Conservation (phyloP, 2,329 filamentous ascomycete genomes). For the Teratosphaeria viscida region DNA sequence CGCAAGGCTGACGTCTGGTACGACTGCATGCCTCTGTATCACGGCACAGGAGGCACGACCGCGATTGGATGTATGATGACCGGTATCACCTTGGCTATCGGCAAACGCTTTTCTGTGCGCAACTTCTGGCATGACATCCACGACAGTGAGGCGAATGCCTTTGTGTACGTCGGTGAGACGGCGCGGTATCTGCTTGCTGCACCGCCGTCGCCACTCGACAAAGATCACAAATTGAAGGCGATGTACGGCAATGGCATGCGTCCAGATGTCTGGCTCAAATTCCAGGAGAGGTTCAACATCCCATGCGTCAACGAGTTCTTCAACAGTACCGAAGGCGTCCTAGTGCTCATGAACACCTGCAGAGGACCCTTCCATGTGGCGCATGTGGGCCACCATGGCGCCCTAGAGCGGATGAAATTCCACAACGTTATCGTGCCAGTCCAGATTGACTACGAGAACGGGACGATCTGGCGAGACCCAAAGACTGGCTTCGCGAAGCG, state of each 20-base stretch:
- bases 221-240: conserved; percentile 45
- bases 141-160: conserved; percentile 56
- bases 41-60: conserved; percentile 59
- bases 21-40: conserved; percentile 67
- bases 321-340: conserved; percentile 64
- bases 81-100: conserved; percentile 51
- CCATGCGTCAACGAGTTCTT: conserved; percentile 62
- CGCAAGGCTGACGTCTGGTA: conserved; percentile 53
- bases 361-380: conserved; percentile 51
- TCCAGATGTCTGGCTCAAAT: conserved; percentile 58
- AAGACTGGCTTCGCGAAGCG: conserved; percentile 58
- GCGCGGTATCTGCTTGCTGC: conserved; percentile 62
- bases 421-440: conserved; percentile 54
- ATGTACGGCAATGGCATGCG: conserved; percentile 60
- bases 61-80: conserved; percentile 46
- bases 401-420: conserved; percentile 44
- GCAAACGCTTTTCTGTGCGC: conserved; percentile 56
- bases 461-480: conserved; percentile 50
- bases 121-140: conserved; percentile 64
- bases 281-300: conserved; percentile 54
- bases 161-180: conserved; percentile 71
- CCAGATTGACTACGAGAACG: conserved; percentile 56
- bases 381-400: conserved; percentile 61
- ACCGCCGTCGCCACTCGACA: conserved; percentile 52
- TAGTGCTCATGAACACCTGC: conserved; percentile 38